Evolutionary conservation across 306 rosid species (phyloP), one percentile per base, ranked within the genome.

Genomic region (Styphnolobium japonicum): DNA sequence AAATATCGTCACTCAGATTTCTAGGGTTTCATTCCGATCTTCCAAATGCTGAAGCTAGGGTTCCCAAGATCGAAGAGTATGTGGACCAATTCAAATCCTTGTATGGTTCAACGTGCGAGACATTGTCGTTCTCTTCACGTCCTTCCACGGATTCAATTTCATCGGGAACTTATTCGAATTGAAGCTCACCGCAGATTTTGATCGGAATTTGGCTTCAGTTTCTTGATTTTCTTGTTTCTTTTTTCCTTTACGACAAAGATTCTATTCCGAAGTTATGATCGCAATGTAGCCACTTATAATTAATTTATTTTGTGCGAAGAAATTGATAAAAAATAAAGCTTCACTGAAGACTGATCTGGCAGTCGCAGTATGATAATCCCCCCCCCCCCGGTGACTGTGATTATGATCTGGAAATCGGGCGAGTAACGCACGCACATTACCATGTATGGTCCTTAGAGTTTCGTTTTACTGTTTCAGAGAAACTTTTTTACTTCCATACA

Each of bases 101-200:
- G 29, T 84, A 91, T 51, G 87, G 89, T 82, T 73, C 93, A 2
- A 80, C 68, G 12, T 37, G 25, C 86, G 5, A 95, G 82, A 52
- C 86, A 68, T 83, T 79, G 6, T 67, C 90, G 22, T 84, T 88
- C 75, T 79, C 98, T 45, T 48, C 86, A 36, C 89, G 86, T 34
- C 81, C 86, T 70, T 76, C 86, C 46, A 19, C 89, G 19, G 92
- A 93, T 79, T 86, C 97, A 29, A 56, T 55, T 70, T 82, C 98
- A 1, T 78, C 83, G 2, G 98, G 97, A 42, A 85, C 92, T 84
- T 93, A 91, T 48, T 88, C 92, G 37, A 88, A 87, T 85, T 95
- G 81, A 95, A 95, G 88, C 90, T 89, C 80, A 91, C 93, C 2
- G 99, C 98, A 90, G 97, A 98, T 95, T 77, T 73, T 43, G 39